Conservation (phyloP, 208 protist species). For the Leishmania amazonensis region DNA sequence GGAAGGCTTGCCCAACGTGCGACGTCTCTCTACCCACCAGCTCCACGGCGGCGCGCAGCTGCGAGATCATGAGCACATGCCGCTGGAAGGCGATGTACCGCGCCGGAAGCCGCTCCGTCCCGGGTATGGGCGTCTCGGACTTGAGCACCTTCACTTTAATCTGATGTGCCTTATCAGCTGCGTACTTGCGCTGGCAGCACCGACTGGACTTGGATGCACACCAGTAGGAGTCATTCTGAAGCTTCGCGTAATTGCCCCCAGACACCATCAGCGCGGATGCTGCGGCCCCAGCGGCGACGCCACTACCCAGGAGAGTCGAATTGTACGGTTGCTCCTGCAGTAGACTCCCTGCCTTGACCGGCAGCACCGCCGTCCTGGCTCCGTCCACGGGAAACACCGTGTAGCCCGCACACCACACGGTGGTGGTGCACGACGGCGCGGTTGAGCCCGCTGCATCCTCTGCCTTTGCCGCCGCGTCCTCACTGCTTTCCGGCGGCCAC, state of each 20-base stretch:
- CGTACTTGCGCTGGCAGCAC: conserved; percentile 11
- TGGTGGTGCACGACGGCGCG: conserved; percentile 11
- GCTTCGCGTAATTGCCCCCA: neutral
- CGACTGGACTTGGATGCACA: neutral
- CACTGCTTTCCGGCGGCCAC: neutral
- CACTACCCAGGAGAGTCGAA: neutral
- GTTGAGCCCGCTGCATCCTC: neutral
- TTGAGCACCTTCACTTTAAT: conserved; percentile 41
- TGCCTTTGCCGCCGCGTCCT: neutral
- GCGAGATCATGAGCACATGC: conserved; percentile 53
- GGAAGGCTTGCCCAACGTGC: conserved; percentile 45
- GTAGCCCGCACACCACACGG: conserved; percentile 78
- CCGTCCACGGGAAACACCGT: conserved; percentile 32
- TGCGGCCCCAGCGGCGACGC: neutral
- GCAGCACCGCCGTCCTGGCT: conserved; percentile 35
- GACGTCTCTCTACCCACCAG: conserved; percentile 29
- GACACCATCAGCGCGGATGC: neutral
- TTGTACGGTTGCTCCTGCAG: conserved; percentile 16
- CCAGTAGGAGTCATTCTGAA: neutral
- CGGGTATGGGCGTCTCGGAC: conserved; percentile 17
- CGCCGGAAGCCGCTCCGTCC: conserved; percentile 34
- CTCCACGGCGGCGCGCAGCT: conserved; percentile 56
- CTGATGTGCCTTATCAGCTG: conserved; percentile 25
- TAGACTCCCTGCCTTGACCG: conserved; percentile 52
- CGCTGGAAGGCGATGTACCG: conserved; percentile 52